Evolutionary conservation across 139 green algal genomes (phyloP).

Genomic region (Asterochloris sp.): DNA sequence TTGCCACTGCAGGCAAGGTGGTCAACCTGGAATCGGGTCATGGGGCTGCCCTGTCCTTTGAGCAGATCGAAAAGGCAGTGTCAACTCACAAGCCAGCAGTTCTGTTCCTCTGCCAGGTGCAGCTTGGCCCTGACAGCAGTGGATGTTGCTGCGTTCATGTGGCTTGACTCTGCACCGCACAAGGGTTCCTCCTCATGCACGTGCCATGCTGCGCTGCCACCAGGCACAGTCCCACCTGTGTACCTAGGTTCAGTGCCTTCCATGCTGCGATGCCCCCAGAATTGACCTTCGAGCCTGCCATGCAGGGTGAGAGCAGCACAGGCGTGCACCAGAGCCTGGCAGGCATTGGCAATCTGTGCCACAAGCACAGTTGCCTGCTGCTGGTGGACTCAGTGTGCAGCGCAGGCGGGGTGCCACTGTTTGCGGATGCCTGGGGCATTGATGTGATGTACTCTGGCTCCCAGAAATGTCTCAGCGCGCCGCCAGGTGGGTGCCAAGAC

Average conservation of each 20-base stretch:
- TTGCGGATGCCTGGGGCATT: slow-evolving; percentile 61
- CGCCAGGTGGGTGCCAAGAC: slow-evolving; percentile 31
- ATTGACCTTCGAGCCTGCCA: neutral
- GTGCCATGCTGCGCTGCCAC: no score
- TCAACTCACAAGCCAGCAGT: slow-evolving; percentile 66
- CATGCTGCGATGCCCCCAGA: neutral
- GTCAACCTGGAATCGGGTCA: slow-evolving; percentile 52
- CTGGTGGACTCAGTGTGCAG: slow-evolving; percentile 85
- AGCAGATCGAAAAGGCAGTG: slow-evolving; percentile 45
- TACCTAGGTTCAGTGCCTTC: no score
- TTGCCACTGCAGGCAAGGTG: slow-evolving; percentile 52
- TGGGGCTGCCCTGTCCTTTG: slow-evolving; percentile 55
- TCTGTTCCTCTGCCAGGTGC: slow-evolving; percentile 72
- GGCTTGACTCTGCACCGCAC: neutral
- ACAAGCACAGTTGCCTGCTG: slow-evolving; percentile 55
- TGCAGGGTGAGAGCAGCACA: slow-evolving; percentile 71
- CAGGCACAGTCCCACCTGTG: no score
- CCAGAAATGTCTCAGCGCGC: slow-evolving; percentile 75
- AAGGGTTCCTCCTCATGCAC: no score
- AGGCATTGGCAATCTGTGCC: slow-evolving; percentile 72
- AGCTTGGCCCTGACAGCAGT: neutral
- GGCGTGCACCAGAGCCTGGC: slow-evolving; percentile 49
- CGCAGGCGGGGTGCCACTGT: slow-evolving; percentile 68
- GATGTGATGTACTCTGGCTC: slow-evolving; percentile 77
- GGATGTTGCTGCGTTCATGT: no score